A percentile compares a stretch with the other conserved stretches of the same genome.
phyloP scores from a whole-genome alignment of 164 flowering plant species.

The Santalum album region DNA sequence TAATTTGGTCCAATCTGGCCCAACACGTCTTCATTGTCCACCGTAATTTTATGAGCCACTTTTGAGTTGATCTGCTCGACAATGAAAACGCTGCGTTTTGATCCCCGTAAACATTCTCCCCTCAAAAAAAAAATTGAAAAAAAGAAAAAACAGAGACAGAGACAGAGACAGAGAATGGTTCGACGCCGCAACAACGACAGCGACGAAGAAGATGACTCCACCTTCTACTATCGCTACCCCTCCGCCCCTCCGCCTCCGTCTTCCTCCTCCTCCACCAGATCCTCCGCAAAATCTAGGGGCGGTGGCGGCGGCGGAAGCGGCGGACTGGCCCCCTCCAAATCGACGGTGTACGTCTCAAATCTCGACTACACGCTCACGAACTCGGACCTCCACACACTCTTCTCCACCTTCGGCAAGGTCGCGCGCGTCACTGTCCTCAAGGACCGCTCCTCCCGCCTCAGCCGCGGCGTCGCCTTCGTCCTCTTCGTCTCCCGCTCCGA shows the following conservation, averaged over 20 bases:
- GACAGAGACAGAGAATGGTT: not conserved
- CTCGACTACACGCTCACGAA: conserved; percentile 79
- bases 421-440: conserved; percentile 83
- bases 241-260: conserved; percentile 24
- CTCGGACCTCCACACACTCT: conserved; percentile 88
- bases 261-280: conserved; percentile 6
- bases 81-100: too few relatives aligned
- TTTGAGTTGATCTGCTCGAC: too few relatives aligned
- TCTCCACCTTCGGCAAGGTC: conserved; percentile 91
- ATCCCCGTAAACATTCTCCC: too few relatives aligned
- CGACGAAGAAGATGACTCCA: conserved; percentile 51
- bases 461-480: conserved; percentile 84
- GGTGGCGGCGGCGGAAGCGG: conserved; percentile 45
- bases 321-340: conserved; percentile 85
- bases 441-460: conserved; percentile 52
- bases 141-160: too few relatives aligned
- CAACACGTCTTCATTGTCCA: too few relatives aligned
- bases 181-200: not conserved
- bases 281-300: conserved; percentile 2
- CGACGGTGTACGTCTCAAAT: conserved; percentile 81
- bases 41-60: too few relatives aligned
- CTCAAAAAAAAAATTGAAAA: too few relatives aligned
- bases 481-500: conserved; percentile 66
- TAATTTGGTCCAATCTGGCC: too few relatives aligned
- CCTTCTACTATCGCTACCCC: conserved; percentile 62